Percentiles rank a stretch among this genome's conserved stretches.
These are phyloP conservation scores for Sugiyamaella castrensis DNA, from an alignment of 1,139 yeast species.

Conservation along the genomic window DNA sequence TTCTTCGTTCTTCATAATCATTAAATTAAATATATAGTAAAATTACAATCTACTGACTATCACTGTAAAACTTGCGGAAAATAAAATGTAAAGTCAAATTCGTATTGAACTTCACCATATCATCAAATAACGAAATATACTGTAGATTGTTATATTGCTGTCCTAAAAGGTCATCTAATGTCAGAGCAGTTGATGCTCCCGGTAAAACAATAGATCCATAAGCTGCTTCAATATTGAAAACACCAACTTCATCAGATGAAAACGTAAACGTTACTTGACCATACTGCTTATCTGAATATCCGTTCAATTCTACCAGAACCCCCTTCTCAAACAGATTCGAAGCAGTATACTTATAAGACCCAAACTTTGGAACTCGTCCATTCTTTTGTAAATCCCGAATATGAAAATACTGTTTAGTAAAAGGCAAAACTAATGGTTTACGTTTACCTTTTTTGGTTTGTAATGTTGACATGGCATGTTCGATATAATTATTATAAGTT, in stretches of 20 bases:
- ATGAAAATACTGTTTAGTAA: constrained; percentile 77
- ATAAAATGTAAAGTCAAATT: constrained; percentile 63
- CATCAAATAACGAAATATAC: constrained; percentile 56
- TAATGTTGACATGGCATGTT: constrained; percentile 58
- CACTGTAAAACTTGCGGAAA: constrained; percentile 66
- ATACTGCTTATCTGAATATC: constrained; percentile 48
- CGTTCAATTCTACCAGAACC: constrained; percentile 55
- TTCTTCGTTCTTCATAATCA: background rate
- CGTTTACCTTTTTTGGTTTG: constrained; percentile 54
- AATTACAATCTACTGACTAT: constrained; percentile 16
- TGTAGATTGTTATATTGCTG: constrained; percentile 56
- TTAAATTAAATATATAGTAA: background rate
- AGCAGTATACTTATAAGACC: constrained; percentile 78
- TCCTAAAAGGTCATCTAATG: constrained; percentile 66
- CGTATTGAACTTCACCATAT: constrained; percentile 63
- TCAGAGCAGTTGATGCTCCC: constrained; percentile 53
- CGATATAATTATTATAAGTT: constrained; percentile 70
- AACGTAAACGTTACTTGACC: constrained; percentile 74
- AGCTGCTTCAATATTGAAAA: constrained; percentile 65
- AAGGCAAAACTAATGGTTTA: constrained; percentile 54
- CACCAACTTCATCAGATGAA: constrained; percentile 71
- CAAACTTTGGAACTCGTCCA: constrained; percentile 71
- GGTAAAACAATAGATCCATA: constrained; percentile 47
- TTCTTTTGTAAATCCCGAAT: constrained; percentile 66
- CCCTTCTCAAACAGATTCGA: constrained; percentile 74